Base-by-base conservation (phyloP, 148 eudicot species). In the Camellia granthamiana region DNA sequence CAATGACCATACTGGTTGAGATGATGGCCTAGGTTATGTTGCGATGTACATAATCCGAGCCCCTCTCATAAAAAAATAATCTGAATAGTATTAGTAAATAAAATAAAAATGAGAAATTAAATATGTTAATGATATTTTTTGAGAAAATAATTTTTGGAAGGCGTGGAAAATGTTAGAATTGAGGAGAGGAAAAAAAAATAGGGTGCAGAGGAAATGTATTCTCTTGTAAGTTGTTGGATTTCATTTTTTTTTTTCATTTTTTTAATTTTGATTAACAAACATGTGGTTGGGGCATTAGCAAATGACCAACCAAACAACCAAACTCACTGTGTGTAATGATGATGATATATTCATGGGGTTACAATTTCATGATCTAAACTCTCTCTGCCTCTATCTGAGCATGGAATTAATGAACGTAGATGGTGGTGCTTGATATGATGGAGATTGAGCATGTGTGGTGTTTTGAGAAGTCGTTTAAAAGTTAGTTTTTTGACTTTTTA, bases 31-130 rank as follows among this genome's bases (percentile, higher is more conserved):
- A 78, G 72, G 73, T 38, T 55, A 56, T 56, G 64, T 14, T 49
- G 30, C 41, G 43, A 38, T 30, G 70, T 66, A 66, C 44, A 38
- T 66, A 66, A 66, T 66, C 15, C 46, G 2, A 11, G 67, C 8
- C 75, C 59, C 58, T 30, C 38, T 30, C 3, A 21, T 11, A 51
- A 74, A 42, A 54, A 74, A 19, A 64, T 30, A 54, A 30, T n/a
- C 63, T 30, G 76, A 72, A 52, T 51, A 72, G 59, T n/a, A 67
- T 10, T 67, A 72, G 60, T 72, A 72, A 72, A 72, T 72, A 23
- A 52, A 19, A 72, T 51, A 72, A 72, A 72, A 30, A 10, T 14
- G 16, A 56, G 6, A 16, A 23, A 21, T 6, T 38, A 46, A 21
- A 54, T 42, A 16, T 51, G 16, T 30, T 44, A 55, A 55, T 74